These are phyloP conservation scores for Serendipita indica DNA, from an alignment of 768 basidiomycete genomes.

Conservation along the genomic window DNA sequence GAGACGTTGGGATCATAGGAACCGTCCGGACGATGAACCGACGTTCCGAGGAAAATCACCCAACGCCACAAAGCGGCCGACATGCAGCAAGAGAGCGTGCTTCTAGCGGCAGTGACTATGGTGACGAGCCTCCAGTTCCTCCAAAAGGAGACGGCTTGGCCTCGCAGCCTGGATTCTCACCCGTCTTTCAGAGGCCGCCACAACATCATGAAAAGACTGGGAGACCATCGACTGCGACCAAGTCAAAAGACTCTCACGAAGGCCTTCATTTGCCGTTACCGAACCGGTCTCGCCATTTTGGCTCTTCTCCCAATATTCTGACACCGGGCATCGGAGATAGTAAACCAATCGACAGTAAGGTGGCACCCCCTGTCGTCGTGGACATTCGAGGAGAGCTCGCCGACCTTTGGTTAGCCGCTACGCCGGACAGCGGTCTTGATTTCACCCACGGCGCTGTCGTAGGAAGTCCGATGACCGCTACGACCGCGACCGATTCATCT, in stretches of 20 bases:
- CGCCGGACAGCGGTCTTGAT: conserved; percentile 15
- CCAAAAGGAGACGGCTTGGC: conserved; percentile 19
- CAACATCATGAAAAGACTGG: no score
- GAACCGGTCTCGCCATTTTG: conserved; percentile 15
- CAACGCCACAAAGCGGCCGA: not conserved
- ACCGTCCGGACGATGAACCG: conserved; percentile 21
- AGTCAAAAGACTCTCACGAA: conserved; percentile 17
- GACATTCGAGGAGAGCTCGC: conserved; percentile 23
- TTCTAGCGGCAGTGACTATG: conserved; percentile 6
- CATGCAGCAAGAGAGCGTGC: not conserved
- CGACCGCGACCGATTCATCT: conserved; percentile 21
- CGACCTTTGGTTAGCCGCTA: conserved; percentile 18
- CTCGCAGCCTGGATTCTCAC: conserved; percentile 24
- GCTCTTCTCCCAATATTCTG: conserved; percentile 14
- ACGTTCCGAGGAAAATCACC: not conserved
- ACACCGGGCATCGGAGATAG: conserved; percentile 51
- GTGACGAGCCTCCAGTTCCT: not conserved
- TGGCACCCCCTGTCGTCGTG: conserved; percentile 48
- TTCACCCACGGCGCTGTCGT: conserved; percentile 20
- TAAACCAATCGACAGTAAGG: conserved; percentile 43
- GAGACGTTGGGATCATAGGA: conserved; percentile 40
- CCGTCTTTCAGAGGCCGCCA: conserved; percentile 23
- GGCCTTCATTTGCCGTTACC: conserved; percentile 9
- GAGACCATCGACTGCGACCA: conserved; percentile 17
- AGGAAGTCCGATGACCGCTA: conserved; percentile 19